Evolutionary conservation across 208 protist species (phyloP), one percentile per base, ranked within the genome.

Genomic region (Acanthamoeba culbertsoni): DNA sequence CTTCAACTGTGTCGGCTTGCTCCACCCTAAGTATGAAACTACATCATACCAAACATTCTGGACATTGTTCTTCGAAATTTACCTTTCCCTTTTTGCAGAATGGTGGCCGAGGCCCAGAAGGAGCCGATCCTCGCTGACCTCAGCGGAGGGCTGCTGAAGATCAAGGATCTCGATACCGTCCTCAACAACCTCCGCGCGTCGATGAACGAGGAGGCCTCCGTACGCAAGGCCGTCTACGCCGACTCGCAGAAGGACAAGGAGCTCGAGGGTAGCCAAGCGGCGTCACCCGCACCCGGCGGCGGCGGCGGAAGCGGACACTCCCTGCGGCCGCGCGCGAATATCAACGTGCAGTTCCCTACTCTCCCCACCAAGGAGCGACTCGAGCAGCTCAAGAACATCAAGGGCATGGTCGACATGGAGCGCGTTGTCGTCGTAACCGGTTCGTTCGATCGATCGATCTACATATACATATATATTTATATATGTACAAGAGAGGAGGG

Each of bases 41-140:
- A 16, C 18, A 14, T 14, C 57, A 63, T 10, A 63, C 57, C n/a
- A 10, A 59, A 16, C 53, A 59, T 28, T 8, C 31, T 33, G 37
- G 12, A 68, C 59, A 14, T 35, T 8, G n/a, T 68, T 2, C 31
- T 10, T 18, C 33, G 2, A 35, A 68, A 40, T 23, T 8, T 8
- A 18, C 8, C 12, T 8, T 18, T 55, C 48, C 8, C 48, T 18
- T 8, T 55, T 55, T 55, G 48, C 12, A 90, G 65, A 37, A 75
- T 93, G 65, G 89, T 93, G 68, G 59, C 89, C 37, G 89, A 84
- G 46, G 94, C 95, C 14, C 93, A 96, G 79, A 42, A 94, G 42
- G 93, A 94, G 28, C 97, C 97, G 0, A 8, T 98, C 10, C 95
- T 95, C 94, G 97, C 97, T 16, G 97, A 98, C 89, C 92, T 98